These are phyloP conservation scores for Colletotrichum eleusines DNA, from an alignment of 2,329 filamentous ascomycete species.

Conservation along the genomic window DNA sequence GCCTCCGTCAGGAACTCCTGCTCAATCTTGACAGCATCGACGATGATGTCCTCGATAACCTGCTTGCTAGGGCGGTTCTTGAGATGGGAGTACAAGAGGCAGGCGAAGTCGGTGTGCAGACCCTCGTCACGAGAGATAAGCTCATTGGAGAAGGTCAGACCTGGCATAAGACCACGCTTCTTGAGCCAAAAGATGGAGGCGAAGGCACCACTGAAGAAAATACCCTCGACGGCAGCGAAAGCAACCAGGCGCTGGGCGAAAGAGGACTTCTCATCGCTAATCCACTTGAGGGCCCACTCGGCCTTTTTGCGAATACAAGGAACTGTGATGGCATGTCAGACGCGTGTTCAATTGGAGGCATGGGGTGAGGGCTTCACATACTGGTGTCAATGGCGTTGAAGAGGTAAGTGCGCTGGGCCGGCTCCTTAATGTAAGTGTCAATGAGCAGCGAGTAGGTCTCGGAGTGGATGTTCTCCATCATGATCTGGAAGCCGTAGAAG, in stretches of 20 bases:
- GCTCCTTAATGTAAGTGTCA: constrained; percentile 99
- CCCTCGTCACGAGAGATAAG: constrained; percentile 99
- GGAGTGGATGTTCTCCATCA: constrained; percentile 99
- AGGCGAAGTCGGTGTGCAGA: constrained; percentile 99
- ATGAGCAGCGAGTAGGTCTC: constrained; percentile 99
- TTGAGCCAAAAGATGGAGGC: constrained; percentile 99
- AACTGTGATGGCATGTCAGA: constrained; percentile 62
- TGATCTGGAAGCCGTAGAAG: constrained; percentile 99
- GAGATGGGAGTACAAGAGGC: constrained; percentile 96
- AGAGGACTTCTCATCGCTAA: constrained; percentile 90
- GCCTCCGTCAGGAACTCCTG: constrained; percentile 98
- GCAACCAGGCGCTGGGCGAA: constrained; percentile 96
- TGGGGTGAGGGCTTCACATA: constrained; percentile 58
- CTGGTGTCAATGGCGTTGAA: constrained; percentile 99
- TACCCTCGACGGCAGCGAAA: constrained; percentile 97
- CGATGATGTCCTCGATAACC: constrained; percentile 88
- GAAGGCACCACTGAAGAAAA: constrained; percentile 99
- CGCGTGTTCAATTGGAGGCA: constrained; percentile 65
- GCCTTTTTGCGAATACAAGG: constrained; percentile 99
- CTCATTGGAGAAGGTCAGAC: constrained; percentile 99
- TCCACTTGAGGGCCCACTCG: constrained; percentile 97
- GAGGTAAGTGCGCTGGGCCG: constrained; percentile 90
- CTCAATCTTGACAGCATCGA: constrained; percentile 93
- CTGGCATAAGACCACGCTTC: constrained; percentile 99
- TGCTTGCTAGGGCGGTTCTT: constrained; percentile 90